Base-by-base conservation (phyloP, 1,284 basidiomycete genomes). In the Sporisorium iseilematis-ciliati region DNA sequence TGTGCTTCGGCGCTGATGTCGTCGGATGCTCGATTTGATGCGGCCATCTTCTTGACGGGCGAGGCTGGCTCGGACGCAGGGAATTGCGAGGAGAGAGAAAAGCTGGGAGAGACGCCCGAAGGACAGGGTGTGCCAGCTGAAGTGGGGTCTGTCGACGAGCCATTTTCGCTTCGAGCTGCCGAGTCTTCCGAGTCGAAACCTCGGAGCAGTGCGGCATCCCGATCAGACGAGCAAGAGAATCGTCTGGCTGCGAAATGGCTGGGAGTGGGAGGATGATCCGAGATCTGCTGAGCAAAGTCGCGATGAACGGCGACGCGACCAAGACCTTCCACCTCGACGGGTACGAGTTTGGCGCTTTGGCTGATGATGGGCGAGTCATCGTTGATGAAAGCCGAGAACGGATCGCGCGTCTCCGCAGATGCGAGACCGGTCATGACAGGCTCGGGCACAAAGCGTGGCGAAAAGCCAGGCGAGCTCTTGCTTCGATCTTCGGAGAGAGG, bases 21-120 rank as follows among this genome's bases (percentile, higher is more conserved):
- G n/a, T 58, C 46, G 7, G 62, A 41, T 4, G 31, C 46, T 25
- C 35, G 57, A 6, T 45, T 49, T 6, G 70, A 45, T 5, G 10
- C 42, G 31, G 38, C 20, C 60, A 51, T 35, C 58, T 65, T 66
- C 53, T 75, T 75, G 55, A 63, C 63, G 16, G 75, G 75, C 41
- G 75, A 74, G 16, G 50, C 42, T 12, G 71, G 75, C 45, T 77
- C 75, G 14, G 75, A 75, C 7, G 70, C 66, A 14, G 75, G 75
- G 54, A 77, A 77, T n/a, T 77, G 75, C 23, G 75, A 77, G 16
- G 71, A 75, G 20, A 77, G 60, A 21, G 75, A 77, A 26, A 77
- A 77, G 71, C 71, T 74, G 23, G 75, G 71, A 26, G 75, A 77
- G 29, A 65, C 45, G 33, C 75, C 75, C 11, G 70, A 73, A 14